Percentiles rank a stretch among this genome's conserved stretches.
phyloP scores from a whole-genome alignment of 768 basidiomycete species.

The Boletus subcaerulescens region DNA sequence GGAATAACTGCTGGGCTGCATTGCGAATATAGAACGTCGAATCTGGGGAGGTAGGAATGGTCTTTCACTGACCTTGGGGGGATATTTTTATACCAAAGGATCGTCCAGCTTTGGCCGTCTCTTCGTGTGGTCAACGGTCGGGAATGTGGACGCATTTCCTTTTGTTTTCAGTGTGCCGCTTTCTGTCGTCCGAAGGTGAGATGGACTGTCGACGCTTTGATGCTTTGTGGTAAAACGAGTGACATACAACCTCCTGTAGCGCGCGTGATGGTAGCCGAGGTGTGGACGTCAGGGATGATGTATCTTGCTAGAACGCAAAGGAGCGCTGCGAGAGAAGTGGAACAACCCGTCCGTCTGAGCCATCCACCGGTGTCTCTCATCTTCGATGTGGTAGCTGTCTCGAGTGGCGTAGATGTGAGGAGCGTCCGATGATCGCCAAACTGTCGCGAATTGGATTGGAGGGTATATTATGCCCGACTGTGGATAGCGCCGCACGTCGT shows the following conservation, averaged over 20 bases:
- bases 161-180: not conserved
- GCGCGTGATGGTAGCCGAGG: no score
- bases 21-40: not conserved
- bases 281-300: no score
- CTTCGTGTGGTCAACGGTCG: not conserved
- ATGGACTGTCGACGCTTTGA: no score
- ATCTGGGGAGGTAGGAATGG: not conserved
- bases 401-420: not conserved
- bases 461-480: not conserved
- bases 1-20: not conserved
- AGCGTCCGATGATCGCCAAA: not conserved
- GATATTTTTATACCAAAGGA: slow-evolving; percentile 3
- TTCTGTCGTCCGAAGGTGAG: no score
- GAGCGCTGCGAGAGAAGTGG: not conserved
- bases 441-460: no score
- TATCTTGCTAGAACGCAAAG: not conserved
- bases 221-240: no score
- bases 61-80: not conserved
- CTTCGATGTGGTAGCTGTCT: not conserved
- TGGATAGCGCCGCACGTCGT: not conserved
- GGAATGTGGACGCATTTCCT: not conserved
- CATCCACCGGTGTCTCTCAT: not conserved
- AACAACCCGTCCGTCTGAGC: not conserved
- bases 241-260: no score
- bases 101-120: not conserved